Conservation (phyloP, 2,329 filamentous ascomycete genomes). For the Blumeria hordei region DNA sequence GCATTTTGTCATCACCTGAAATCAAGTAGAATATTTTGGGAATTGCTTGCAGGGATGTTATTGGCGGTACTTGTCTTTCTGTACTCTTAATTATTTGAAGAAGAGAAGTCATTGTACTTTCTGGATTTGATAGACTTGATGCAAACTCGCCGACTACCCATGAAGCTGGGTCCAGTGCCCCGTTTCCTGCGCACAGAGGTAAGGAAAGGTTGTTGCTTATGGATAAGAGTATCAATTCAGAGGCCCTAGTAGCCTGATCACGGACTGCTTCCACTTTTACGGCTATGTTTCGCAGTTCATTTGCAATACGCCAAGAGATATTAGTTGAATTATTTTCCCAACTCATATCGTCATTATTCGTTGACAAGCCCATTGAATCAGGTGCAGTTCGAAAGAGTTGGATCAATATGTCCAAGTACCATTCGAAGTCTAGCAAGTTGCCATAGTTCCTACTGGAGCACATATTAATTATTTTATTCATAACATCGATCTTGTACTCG, state of each 20-base stretch:
- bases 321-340: conserved; percentile 7
- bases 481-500: conserved; percentile 66
- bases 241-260: conserved; percentile 55
- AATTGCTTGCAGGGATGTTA: conserved; percentile 58
- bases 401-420: conserved; percentile 80
- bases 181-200: conserved; percentile 30
- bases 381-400: conserved; percentile 57
- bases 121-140: conserved; percentile 40
- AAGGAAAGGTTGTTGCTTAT: conserved; percentile 29
- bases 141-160: conserved; percentile 86
- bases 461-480: conserved; percentile 64
- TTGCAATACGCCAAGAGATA: conserved; percentile 50
- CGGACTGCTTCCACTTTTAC: conserved; percentile 77
- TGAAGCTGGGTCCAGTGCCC: conserved; percentile 48
- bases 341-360: conserved; percentile 3
- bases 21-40: conserved; percentile 65
- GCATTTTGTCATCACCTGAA: conserved; percentile 34
- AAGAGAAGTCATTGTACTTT: conserved; percentile 48
- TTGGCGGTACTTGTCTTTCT: conserved; percentile 38
- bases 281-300: conserved; percentile 70
- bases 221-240: conserved; percentile 46
- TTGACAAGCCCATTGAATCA: conserved; percentile 17
- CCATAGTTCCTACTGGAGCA: conserved; percentile 75
- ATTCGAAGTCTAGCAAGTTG: conserved; percentile 77
- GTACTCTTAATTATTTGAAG: conserved; percentile 36